Conservation (phyloP, 2,329 filamentous ascomycete species). For the Fusarium tjaetaba region DNA sequence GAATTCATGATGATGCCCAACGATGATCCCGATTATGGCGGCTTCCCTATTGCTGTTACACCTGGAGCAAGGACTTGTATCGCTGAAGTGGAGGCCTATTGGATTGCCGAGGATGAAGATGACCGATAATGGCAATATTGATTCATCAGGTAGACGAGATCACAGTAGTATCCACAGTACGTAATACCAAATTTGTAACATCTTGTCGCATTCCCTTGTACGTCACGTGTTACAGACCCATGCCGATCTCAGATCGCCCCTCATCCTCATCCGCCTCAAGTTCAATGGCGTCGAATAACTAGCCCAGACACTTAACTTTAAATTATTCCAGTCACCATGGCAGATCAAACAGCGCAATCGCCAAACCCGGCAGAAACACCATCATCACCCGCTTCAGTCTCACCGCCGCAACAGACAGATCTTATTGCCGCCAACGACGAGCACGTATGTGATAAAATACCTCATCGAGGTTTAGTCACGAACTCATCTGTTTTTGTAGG, state of each 20-base stretch:
- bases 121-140: conserved; percentile 16
- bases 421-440: not conserved
- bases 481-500: not conserved
- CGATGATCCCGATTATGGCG: conserved; percentile 65
- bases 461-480: not conserved
- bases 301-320: not conserved
- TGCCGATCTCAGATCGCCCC: not conserved
- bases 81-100: conserved; percentile 54
- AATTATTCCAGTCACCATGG: not conserved
- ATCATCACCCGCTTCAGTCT: not conserved
- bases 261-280: not conserved
- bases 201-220: not conserved
- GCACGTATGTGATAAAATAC: not conserved
- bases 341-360: not conserved
- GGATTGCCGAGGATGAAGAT: conserved; percentile 43
- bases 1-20: conserved; percentile 64
- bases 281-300: not conserved
- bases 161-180: not conserved
- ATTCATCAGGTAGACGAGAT: not conserved
- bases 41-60: conserved; percentile 64
- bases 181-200: not conserved
- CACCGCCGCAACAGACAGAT: not conserved
- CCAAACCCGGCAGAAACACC: not conserved
- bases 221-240: not conserved
- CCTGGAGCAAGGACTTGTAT: conserved; percentile 62